phyloP scores from a whole-genome alignment of 345 rosid species.

The Citrus cavaleriei region DNA sequence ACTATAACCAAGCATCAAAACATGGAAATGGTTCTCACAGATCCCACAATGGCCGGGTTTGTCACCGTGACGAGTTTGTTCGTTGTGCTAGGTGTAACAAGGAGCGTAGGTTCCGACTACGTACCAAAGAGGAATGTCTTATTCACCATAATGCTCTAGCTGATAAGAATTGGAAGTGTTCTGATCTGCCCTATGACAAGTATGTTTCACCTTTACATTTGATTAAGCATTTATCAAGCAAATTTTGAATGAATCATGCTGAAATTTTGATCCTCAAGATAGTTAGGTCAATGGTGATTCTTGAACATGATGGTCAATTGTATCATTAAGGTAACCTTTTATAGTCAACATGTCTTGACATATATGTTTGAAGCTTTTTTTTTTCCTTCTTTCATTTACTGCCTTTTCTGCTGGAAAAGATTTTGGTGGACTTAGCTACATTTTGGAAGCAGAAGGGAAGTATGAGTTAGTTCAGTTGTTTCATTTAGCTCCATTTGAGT shows the following conservation, averaged over 20 bases:
- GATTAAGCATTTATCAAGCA: not conserved
- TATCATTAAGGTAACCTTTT: not conserved
- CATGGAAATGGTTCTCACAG: slow-evolving; percentile 58
- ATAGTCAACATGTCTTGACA: not conserved
- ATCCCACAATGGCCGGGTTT: slow-evolving; percentile 63
- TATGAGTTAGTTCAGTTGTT: not conserved
- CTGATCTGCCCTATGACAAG: slow-evolving; percentile 74
- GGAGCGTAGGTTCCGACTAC: slow-evolving; percentile 79
- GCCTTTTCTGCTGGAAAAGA: not conserved
- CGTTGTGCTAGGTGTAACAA: slow-evolving; percentile 70
- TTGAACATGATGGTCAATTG: not conserved
- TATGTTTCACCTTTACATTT: slow-evolving; percentile 25
- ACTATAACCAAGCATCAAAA: slow-evolving; percentile 75
- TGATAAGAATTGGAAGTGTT: slow-evolving; percentile 74
- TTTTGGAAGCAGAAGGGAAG: not conserved
- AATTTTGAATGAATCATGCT: not conserved
- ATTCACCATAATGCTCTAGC: slow-evolving; percentile 82
- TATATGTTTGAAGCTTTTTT: not conserved
- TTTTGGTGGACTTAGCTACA: not conserved
- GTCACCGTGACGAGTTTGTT: slow-evolving; percentile 86
- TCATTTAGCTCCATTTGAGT: not conserved
- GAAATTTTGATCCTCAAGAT: not conserved
- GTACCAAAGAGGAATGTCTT: slow-evolving; percentile 77
- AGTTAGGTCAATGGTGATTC: not conserved
- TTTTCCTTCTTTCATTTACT: not conserved